Evolutionary conservation across 2,329 filamentous ascomycete species (phyloP).

Genomic region (Penicillium digitatum): DNA sequence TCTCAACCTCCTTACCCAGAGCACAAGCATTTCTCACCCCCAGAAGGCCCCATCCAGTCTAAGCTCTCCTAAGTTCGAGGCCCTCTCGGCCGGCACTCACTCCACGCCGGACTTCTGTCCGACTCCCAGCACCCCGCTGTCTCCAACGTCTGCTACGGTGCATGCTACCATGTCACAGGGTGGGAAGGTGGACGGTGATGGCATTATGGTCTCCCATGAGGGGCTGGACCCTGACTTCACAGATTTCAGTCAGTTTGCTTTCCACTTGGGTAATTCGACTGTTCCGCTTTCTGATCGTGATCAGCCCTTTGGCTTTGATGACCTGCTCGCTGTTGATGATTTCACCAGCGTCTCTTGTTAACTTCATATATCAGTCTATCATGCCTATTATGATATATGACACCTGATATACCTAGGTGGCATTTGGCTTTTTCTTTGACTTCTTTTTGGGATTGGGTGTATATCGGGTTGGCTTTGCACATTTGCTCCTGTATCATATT

Average conservation of each 20-base stretch:
- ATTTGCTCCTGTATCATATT: constrained; percentile 7
- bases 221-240: constrained; percentile 31
- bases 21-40: constrained; percentile 12
- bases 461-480: constrained; percentile 1
- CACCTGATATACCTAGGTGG: constrained; percentile 11
- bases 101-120: constrained; percentile 35
- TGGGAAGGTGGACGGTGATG: constrained; percentile 21
- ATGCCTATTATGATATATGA: constrained; percentile 10
- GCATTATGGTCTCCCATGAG: constrained; percentile 27
- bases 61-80: constrained; percentile 22
- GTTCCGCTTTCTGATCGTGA: constrained; percentile 24
- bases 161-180: neutral
- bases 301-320: constrained; percentile 28
- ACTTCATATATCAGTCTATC: constrained; percentile 18
- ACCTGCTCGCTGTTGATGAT: constrained; percentile 33
- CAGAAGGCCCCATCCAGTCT: constrained; percentile 4
- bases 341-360: constrained; percentile 28
- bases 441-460: neutral
- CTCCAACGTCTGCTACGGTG: constrained; percentile 21
- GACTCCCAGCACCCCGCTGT: constrained; percentile 30
- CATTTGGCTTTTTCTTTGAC: constrained; percentile 5
- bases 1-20: constrained; percentile 22
- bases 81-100: constrained; percentile 27
- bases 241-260: constrained; percentile 35
- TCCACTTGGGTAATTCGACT: constrained; percentile 25